Base-by-base conservation (phyloP, 2,329 filamentous ascomycete genomes). In the Colletotrichum lupini region DNA sequence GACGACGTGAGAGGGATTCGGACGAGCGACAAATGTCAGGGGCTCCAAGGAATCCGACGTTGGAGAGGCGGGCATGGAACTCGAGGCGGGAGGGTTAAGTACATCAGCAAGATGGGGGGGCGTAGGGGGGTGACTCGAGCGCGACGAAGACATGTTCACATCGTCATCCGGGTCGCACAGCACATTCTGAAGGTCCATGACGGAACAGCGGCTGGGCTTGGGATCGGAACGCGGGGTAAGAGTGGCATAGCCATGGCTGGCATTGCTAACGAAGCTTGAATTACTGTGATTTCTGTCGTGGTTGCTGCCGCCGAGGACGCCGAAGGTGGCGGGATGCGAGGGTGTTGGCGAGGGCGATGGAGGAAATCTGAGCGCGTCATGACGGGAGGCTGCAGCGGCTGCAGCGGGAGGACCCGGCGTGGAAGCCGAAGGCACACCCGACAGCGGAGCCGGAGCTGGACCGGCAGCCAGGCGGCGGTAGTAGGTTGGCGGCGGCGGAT, bases 111-210 rank as follows among this genome's bases (percentile, higher is more conserved):
- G 67, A 66, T 56, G 53, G 22, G 70, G 67, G 26, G 71, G 71
- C 32, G 71, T 73, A 28, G 71, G 71, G 16, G 71, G 71, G 35
- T 73, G 60, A 69, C 60, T 73, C 16, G 71, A 68, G 22, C 67
- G 70, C n/a, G 71, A 64, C 35, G 61, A 62, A 24, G 32, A 30
- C 22, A 61, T 56, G 56, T 52, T 61, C 9, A 57, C 49, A 19
- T 60, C 69, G 28, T 72, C 69, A 46, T 66, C 67, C 30, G 60
- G 37, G 58, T 73, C 61, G 61, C 71, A 73, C 71, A 73, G 67
- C 16, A 73, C 71, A 37, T 73, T 73, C 61, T 73, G 71, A 35
- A 73, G 28, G 49, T 67, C 71, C 71, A 73, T 73, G 67, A 73
- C 71, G 55, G 71, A 68, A 26, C 71, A 73, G 22, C 59, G 61